These are phyloP conservation scores for Xylaria polymorpha DNA, from an alignment of 2,329 filamentous ascomycete genomes.

Conservation along the genomic window DNA sequence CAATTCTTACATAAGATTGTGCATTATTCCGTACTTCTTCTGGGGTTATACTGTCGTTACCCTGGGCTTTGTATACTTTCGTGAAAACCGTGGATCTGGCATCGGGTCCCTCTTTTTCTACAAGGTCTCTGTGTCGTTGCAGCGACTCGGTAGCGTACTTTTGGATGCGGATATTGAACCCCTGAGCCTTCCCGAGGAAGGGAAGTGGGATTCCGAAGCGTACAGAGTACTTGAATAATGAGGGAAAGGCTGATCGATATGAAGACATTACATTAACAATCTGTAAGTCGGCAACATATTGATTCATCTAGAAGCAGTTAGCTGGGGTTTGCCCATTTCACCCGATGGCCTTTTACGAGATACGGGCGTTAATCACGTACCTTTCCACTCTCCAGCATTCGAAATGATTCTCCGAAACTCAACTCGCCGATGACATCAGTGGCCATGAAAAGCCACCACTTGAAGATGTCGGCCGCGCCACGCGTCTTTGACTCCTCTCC, in stretches of 20 bases:
- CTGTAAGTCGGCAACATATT: slow-evolving; percentile 56
- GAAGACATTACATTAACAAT: slow-evolving; percentile 41
- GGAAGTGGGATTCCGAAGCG: slow-evolving; percentile 46
- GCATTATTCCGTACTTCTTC: slow-evolving; percentile 38
- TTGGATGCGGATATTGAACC: slow-evolving; percentile 37
- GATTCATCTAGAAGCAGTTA: slow-evolving; percentile 52
- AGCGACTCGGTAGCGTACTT: slow-evolving; percentile 47
- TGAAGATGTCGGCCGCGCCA: slow-evolving; percentile 59
- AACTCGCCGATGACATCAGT: slow-evolving; percentile 66
- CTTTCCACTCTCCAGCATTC: slow-evolving; percentile 61
- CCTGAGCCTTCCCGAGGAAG: slow-evolving; percentile 35
- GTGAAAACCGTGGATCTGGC: slow-evolving; percentile 53
- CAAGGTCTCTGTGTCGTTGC: slow-evolving; percentile 35
- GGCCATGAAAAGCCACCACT: slow-evolving; percentile 66
- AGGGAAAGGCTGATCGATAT: slow-evolving; percentile 49
- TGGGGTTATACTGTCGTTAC: slow-evolving; percentile 43
- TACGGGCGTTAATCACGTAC: slow-evolving; percentile 47
- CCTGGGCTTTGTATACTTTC: slow-evolving; percentile 52
- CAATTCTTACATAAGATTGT: slow-evolving; percentile 45
- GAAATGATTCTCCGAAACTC: slow-evolving; percentile 65
- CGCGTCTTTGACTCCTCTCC: slow-evolving; percentile 52
- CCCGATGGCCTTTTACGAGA: neutral
- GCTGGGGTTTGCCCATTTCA: neutral
- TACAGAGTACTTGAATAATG: slow-evolving; percentile 41
- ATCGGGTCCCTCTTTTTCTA: slow-evolving; percentile 38